Evolutionary conservation across 2,329 filamentous ascomycete species (phyloP).

Genomic region (Escovopsis weberi): DNA sequence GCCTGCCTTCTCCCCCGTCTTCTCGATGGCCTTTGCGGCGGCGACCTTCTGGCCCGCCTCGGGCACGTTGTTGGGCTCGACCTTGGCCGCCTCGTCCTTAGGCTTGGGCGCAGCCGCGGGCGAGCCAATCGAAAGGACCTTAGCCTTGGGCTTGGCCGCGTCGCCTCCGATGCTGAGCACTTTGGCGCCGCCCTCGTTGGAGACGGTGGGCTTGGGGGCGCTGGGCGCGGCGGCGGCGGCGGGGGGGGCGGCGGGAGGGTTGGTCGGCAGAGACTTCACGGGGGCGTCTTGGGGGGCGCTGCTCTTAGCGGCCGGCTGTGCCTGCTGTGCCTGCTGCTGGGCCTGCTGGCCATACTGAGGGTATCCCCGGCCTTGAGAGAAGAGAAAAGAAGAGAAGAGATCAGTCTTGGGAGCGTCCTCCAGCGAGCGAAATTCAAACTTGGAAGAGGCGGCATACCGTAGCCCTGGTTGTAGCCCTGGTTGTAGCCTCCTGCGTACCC

Average conservation of each 20-base stretch:
- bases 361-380: constrained; percentile 32
- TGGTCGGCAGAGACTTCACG: constrained; percentile 14
- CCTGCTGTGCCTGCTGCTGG: constrained; percentile 17
- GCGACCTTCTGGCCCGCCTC: constrained; percentile 72
- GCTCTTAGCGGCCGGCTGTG: constrained; percentile 13
- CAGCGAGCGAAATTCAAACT: too few species aligned
- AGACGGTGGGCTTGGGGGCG: constrained; percentile 34
- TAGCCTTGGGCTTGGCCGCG: constrained; percentile 37
- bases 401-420: too few species aligned
- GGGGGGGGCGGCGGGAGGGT: constrained; percentile 17
- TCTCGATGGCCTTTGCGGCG: constrained; percentile 81
- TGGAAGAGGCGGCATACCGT: constrained; percentile 17
- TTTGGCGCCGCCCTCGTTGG: constrained; percentile 44
- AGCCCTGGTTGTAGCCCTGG: constrained; percentile 33
- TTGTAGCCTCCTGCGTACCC: constrained; percentile 37
- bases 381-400: too few species aligned
- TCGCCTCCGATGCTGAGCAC: constrained; percentile 54
- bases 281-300: constrained; percentile 34
- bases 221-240: constrained; percentile 23
- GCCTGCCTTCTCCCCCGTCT: constrained; percentile 55
- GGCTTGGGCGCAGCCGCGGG: constrained; percentile 20
- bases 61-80: constrained; percentile 33
- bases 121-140: constrained; percentile 29
- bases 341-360: constrained; percentile 36
- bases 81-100: constrained; percentile 33